Base-by-base conservation (phyloP, 2,329 filamentous ascomycete species). In the Penicillium corylophilum region DNA sequence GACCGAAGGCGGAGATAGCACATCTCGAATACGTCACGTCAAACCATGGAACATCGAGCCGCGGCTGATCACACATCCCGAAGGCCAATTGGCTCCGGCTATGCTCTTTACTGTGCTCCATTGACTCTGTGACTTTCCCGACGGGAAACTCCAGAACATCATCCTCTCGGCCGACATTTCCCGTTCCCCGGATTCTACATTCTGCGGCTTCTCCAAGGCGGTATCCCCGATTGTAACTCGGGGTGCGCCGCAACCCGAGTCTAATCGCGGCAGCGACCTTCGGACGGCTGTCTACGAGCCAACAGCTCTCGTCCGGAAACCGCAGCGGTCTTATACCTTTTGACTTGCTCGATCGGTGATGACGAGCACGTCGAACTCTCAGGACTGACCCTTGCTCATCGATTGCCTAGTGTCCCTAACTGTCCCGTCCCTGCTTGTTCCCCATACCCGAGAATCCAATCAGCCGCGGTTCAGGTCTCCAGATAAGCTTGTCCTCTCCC, bases 101-200 rank as follows among this genome's bases (percentile, higher is more conserved):
- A 41, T 36, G 35, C 35, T 38, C 10, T 38, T 35, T 16, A 9
- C 5, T 8, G 18, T 29, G 35, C 18, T 28, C 13, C 23, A 29
- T 23, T 40, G 28, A 38, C 33, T 18, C 12, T n/a, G 2, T 46
- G 36, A 55, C 46, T 62, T 64, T 59, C 18, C 62, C 62, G 54
- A 26, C 59, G 62, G 62, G 48, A 58, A 64, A 63, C 54, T 46
- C 39, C 13, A 18, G 38, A 16, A 33, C 20, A 15, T 9, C n/a
- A 47, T 57, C 57, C 55, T 58, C 59, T 64, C 62, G 61, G 62
- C 62, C 62, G 62, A 64, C 35, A 53, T 53, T 31, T 31, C 50
- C 51, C 41, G 44, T 55, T 60, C 46, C 51, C 54, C 56, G 55
- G n/a, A 18, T 9, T 12, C 35, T 50, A 5, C 20, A 39, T 20